Base-by-base conservation (phyloP, 2,329 filamentous ascomycete species). In the Botrytis squamosa region DNA sequence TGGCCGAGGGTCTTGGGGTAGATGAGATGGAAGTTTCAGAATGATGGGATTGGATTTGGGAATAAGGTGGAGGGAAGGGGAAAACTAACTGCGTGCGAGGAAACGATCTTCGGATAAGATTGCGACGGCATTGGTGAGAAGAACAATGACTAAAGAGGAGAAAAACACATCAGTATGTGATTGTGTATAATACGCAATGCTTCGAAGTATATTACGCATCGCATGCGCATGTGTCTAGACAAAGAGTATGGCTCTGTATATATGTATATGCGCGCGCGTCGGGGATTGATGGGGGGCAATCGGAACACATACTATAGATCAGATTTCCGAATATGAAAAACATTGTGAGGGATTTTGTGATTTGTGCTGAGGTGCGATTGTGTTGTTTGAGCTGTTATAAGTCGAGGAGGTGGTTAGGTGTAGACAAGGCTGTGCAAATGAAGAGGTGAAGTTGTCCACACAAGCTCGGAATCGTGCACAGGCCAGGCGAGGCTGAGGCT, bases 41-140 rank as follows among this genome's bases (percentile, higher is more conserved):
- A 46, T 46, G 44, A 7, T 46, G n/a, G 59, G 3, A 22, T 33
- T 33, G n/a, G 29, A 33, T 33, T 59, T 33, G 57, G n/a, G 16
- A 16, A 8, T 20, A 33, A 8, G 57, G 40, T 40, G 22, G 68
- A 36, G n/a, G n/a, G 33, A 44, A 40, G 36, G 59, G 36, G 36
- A 12, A 33, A 25, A 83, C 87, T 77, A 90, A 91, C 84, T 94
- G 83, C 93, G 90, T 73, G 85, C 92, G 77, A 97, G 92, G 83
- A 97, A 97, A 76, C 94, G 92, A 84, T 97, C 94, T 89, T 97
- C 95, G 79, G 94, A 97, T 77, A 98, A 92, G 81, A 98, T 90
- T 76, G 95, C 94, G 81, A 98, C 92, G 77, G 94, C 93, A 84
- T 99, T 99, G 84, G 96, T 91, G 82, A 98, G 89, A 80, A 98